Percentiles rank a stretch among this genome's conserved stretches.
phyloP scores from a whole-genome alignment of 2,329 filamentous ascomycete species.

The Pseudopyricularia cyperi region DNA sequence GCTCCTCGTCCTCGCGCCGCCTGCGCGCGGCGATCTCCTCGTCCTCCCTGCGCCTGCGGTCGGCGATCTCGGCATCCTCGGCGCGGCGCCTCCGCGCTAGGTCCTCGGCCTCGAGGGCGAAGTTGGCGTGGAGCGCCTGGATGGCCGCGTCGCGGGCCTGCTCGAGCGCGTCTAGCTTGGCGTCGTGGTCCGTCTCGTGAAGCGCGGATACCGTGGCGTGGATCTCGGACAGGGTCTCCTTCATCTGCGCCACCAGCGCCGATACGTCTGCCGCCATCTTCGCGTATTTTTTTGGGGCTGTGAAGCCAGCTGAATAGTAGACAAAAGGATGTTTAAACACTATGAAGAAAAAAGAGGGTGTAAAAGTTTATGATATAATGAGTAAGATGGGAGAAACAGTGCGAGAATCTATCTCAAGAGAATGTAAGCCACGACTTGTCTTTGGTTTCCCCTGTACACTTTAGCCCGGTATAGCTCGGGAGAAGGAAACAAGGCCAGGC shows the following conservation, averaged over 20 bases:
- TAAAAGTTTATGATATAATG: no score
- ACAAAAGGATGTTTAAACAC: not conserved
- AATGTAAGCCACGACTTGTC: no score
- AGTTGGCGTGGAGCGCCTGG: conserved; percentile 16
- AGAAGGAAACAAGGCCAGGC: no score
- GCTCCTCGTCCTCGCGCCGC: conserved; percentile 21
- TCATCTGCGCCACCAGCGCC: conserved; percentile 26
- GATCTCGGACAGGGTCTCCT: conserved; percentile 25
- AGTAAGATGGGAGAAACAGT: no score
- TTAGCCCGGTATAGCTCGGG: no score
- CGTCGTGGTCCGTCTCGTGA: conserved; percentile 18
- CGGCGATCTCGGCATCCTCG: conserved; percentile 19
- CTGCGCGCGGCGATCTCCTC: conserved; percentile 24
- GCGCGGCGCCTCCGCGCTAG: conserved; percentile 15
- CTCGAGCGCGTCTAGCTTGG: conserved; percentile 25
- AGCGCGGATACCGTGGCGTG: conserved; percentile 21
- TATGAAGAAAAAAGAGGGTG: no score
- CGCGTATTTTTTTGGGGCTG: not conserved
- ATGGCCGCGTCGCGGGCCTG: conserved; percentile 20
- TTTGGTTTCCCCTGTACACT: no score
- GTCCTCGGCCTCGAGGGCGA: conserved; percentile 16
- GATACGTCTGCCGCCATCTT: conserved; percentile 19
- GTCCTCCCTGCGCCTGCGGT: conserved; percentile 24
- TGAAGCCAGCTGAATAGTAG: not conserved
- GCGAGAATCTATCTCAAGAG: no score